These are phyloP conservation scores for Leccinum imitatum DNA, from an alignment of 768 basidiomycete species.

Conservation along the genomic window DNA sequence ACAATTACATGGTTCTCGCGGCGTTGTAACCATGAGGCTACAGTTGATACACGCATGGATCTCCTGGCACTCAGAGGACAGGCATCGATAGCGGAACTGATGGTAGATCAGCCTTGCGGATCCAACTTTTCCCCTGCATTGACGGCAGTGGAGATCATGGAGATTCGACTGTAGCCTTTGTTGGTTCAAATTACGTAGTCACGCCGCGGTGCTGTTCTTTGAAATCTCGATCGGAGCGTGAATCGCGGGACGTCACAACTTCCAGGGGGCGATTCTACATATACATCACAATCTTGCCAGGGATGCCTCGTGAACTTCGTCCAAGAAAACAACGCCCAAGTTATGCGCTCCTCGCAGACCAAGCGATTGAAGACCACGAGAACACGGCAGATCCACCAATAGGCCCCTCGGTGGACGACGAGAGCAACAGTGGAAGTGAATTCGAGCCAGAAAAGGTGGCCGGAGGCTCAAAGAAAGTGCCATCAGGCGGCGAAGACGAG, in stretches of 20 bases:
- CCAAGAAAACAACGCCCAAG: conserved; percentile 51
- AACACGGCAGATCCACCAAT: conserved; percentile 44
- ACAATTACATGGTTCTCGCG: too few species aligned
- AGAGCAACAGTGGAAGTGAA: conserved; percentile 50
- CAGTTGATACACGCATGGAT: too few species aligned
- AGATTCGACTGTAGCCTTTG: too few species aligned
- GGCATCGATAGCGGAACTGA: too few species aligned
- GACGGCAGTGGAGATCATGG: too few species aligned
- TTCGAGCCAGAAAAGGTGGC: conserved; percentile 46
- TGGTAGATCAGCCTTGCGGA: too few species aligned
- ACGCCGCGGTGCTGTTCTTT: neutral
- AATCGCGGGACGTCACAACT: neutral
- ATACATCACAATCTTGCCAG: neutral
- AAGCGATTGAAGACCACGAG: conserved; percentile 32
- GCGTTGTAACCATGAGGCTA: too few species aligned
- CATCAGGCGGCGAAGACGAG: conserved; percentile 36
- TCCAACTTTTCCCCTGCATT: too few species aligned
- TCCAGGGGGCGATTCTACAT: neutral
- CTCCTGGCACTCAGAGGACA: too few species aligned
- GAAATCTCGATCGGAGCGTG: neutral
- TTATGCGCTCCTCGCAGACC: conserved; percentile 43
- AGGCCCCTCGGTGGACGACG: conserved; percentile 15
- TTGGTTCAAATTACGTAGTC: neutral
- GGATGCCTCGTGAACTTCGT: conserved; percentile 57
- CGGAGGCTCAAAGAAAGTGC: conserved; percentile 29